Base-by-base conservation (phyloP, 306 rosid species). In the Prunus armeniaca region DNA sequence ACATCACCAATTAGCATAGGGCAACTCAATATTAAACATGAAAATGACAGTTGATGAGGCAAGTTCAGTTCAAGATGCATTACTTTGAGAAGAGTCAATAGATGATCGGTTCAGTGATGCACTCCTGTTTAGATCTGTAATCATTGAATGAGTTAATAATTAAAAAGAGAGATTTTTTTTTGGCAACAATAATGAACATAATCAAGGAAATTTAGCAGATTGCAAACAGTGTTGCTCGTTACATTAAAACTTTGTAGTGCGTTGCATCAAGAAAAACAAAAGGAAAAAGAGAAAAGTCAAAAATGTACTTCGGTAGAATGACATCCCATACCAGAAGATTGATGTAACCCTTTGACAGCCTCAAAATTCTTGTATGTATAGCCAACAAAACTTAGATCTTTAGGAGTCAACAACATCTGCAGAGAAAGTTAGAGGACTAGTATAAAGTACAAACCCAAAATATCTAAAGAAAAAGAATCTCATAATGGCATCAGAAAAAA, bases 351-450 rank as follows among this genome's bases (percentile, higher is more conserved):
- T 81, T 91, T 91, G 79, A 91, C 86, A 64, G 97, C 98, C 28
- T 93, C 97, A 74, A 94, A 94, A 66, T 94, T 90, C 87, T 94
- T 94, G 82, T 91, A 94, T 43, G 98, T 91, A 83, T 94, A 94
- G 67, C 98, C 98, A 85, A 94, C 98, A 83, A 94, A 94, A 86
- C 82, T 94, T 70, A 94, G 95, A 90, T 94, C 97, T 83, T 90
- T 89, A 60, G 96, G 79, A 84, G 93, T 90, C 87, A 94, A 54
- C 80, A 88, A 76, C 81, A 64, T 90, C 98, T 94, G 85, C 61
- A 34, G 68, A 78, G 50, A 73, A 77, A 55, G 64, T 62, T 67
- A 71, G 24, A 20, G 74, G 34, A 62, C 52, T 70, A 32, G 49
- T 20, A 71, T 51, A 54, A 54, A 54, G 22, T 22, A 24, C 54